Conservation (phyloP, 23 red algal species). For the Cyanidium caldarium region DNA sequence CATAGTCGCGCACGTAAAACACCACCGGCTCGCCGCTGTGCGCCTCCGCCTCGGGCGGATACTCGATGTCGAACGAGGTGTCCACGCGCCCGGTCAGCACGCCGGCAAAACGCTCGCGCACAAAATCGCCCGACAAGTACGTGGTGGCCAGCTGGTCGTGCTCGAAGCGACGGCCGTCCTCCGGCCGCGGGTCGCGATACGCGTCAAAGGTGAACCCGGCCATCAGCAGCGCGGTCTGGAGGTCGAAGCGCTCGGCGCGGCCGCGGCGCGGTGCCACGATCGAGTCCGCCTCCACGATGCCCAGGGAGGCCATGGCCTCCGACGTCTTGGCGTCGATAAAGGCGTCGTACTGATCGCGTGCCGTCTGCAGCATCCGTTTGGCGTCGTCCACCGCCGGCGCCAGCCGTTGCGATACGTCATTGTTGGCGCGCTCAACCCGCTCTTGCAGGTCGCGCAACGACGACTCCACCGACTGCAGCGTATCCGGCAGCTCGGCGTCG, state of each 20-base stretch:
- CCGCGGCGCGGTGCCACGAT: not conserved
- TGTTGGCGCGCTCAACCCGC: not conserved
- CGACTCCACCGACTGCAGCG: not conserved
- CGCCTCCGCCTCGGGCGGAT: not conserved
- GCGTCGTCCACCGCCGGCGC: not conserved
- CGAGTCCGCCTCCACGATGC: not conserved
- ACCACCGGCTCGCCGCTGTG: not conserved
- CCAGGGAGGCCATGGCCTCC: not conserved
- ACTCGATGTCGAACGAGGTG: not conserved
- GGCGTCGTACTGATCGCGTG: not conserved
- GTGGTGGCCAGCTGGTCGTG: not conserved
- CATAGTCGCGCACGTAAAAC: not conserved
- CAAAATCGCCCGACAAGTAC: not conserved
- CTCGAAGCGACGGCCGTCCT: not conserved
- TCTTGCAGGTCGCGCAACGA: not conserved
- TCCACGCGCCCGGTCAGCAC: not conserved
- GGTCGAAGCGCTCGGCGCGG: not conserved
- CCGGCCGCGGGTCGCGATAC: not conserved
- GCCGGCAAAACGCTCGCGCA: not conserved
- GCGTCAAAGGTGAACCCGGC: conserved; percentile 2
- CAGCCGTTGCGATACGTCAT: not conserved
- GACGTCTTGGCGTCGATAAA: not conserved
- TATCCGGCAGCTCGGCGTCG: not conserved
- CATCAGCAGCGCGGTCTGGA: not conserved
- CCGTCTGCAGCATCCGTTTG: not conserved